Conservation (phyloP, 2,329 filamentous ascomycete genomes). For the Claviceps citrina region DNA sequence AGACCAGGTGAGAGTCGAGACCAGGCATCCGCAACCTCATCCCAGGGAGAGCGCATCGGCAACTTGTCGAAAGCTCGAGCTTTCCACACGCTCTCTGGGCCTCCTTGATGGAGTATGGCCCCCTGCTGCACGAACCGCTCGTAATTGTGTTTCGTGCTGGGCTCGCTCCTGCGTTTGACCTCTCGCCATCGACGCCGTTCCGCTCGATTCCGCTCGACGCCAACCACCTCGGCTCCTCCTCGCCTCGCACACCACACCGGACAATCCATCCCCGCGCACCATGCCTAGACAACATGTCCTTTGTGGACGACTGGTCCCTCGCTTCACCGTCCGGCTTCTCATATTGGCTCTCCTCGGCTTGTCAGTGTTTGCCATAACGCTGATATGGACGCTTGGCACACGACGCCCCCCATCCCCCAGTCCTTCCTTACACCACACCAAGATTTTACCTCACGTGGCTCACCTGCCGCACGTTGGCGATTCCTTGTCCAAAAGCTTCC, state of each 20-base stretch:
- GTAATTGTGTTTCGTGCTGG: no score
- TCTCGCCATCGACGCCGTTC: not conserved
- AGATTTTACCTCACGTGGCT: constrained; percentile 28
- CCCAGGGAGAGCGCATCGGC: not conserved
- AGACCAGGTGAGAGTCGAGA: no score
- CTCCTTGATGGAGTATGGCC: not conserved
- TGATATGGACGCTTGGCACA: constrained; percentile 36
- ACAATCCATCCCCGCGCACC: constrained; percentile 4
- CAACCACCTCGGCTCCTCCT: not conserved
- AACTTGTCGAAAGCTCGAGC: not conserved
- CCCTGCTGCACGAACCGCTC: no score
- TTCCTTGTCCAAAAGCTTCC: constrained; percentile 31
- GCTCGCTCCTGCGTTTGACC: no score
- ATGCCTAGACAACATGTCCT: constrained; percentile 21
- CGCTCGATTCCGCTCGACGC: not conserved
- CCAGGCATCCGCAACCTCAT: not conserved
- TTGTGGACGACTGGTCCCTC: constrained; percentile 33
- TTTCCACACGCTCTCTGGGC: not conserved
- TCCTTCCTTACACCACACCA: constrained; percentile 34
- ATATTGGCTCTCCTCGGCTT: constrained; percentile 35
- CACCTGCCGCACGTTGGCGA: constrained; percentile 13
- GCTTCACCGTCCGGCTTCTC: constrained; percentile 36
- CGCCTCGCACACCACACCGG: no score
- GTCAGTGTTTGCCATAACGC: constrained; percentile 37
- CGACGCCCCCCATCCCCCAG: constrained; percentile 32